Evolutionary conservation across 805 yeast species (phyloP).

Genomic region (Cyberlindnera mrakii): DNA sequence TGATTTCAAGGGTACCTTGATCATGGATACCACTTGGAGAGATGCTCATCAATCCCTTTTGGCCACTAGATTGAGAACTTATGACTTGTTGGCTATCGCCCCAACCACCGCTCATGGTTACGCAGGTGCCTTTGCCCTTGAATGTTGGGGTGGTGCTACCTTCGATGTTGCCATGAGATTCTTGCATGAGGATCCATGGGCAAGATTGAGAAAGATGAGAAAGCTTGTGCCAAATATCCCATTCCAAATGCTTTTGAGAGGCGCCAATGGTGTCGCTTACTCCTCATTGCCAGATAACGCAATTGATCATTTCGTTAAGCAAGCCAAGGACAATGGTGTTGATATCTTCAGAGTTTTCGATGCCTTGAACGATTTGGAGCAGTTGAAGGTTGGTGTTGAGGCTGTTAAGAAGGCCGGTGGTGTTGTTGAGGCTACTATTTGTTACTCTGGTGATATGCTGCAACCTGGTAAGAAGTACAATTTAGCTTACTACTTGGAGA

Average conservation of each 20-base stretch:
- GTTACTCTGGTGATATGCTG: constrained; percentile 99
- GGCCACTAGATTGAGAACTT: constrained; percentile 96
- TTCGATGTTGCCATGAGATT: constrained; percentile 98
- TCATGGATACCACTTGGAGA: constrained; percentile 99
- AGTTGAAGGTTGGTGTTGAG: constrained; percentile 93
- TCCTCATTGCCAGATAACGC: constrained; percentile 98
- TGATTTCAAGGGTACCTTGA: constrained; percentile 73
- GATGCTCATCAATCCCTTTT: constrained; percentile 97
- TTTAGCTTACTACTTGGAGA: constrained; percentile 77
- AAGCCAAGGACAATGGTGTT: constrained; percentile 94
- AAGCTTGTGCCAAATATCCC: constrained; percentile 95
- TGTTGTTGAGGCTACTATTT: constrained; percentile 96
- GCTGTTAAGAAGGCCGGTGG: constrained; percentile 99
- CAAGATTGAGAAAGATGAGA: constrained; percentile 81
- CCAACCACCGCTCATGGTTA: constrained; percentile 89
- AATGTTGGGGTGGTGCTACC: constrained; percentile 99
- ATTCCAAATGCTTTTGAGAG: constrained; percentile 98
- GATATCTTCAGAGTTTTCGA: constrained; percentile 98
- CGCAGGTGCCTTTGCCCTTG: constrained; percentile 87
- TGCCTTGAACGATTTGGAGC: constrained; percentile 94
- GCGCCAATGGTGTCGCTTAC: constrained; percentile 99
- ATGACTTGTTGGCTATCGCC: constrained; percentile 87
- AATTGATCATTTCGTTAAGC: constrained; percentile 91
- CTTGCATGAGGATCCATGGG: constrained; percentile 99
- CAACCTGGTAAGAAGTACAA: constrained; percentile 94